phyloP scores from a whole-genome alignment of 2,329 filamentous ascomycete genomes.

The Gliomastix tumulicola region DNA sequence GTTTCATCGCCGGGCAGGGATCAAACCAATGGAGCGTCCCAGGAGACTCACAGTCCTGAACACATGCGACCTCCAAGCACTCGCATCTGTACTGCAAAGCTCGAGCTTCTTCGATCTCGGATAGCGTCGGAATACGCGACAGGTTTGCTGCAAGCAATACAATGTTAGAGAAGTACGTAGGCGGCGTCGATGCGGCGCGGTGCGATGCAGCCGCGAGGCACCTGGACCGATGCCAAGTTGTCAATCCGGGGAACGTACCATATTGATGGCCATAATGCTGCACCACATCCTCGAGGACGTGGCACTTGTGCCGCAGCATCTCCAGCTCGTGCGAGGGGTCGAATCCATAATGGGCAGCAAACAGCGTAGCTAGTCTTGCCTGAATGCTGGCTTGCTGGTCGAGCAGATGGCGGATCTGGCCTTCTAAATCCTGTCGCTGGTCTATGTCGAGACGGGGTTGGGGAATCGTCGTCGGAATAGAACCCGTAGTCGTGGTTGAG shows the following conservation, averaged over 20 bases:
- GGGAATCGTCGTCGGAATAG: no score
- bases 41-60: constrained; percentile 18
- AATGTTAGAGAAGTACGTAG: no score
- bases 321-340: constrained; percentile 42
- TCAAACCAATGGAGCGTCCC: no score
- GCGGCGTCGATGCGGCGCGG: no score
- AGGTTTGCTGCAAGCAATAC: no score
- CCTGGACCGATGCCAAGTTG: no score
- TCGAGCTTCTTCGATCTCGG: constrained; percentile 50
- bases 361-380: constrained; percentile 38
- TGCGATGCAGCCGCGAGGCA: no score
- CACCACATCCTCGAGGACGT: constrained; percentile 38
- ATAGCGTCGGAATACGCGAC: constrained; percentile 37
- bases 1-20: no score
- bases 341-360: constrained; percentile 38
- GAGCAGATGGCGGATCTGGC: constrained; percentile 29
- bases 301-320: constrained; percentile 50
- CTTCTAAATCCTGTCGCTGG: constrained; percentile 20
- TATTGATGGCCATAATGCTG: constrained; percentile 37
- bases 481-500: no score
- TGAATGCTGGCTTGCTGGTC: constrained; percentile 48
- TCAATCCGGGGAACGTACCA: background rate
- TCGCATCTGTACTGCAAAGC: constrained; percentile 52
- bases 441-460: no score
- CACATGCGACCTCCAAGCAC: constrained; percentile 45